phyloP scores from a whole-genome alignment of 768 basidiomycete species.

The Naematelia encephala region DNA sequence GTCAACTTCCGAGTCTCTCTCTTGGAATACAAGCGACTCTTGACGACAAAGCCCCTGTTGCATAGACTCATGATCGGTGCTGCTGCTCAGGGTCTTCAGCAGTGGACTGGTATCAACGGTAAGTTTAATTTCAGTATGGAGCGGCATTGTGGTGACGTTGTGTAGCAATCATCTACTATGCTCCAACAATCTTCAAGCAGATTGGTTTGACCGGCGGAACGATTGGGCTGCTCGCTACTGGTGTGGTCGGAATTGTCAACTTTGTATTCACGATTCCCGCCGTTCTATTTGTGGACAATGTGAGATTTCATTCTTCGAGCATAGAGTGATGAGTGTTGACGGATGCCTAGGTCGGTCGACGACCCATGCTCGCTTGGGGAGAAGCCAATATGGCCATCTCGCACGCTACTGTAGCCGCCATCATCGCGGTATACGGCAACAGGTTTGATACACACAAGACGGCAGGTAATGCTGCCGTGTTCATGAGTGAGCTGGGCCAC shows the following conservation, averaged over 20 bases:
- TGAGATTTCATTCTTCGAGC: conserved; percentile 10
- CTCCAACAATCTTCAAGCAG: conserved; percentile 62
- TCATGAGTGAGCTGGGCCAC: conserved; percentile 29
- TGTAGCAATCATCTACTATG: conserved; percentile 65
- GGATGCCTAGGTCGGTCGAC: conserved; percentile 57
- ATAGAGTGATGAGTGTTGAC: neutral
- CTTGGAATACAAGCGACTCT: conserved; percentile 62
- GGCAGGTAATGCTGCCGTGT: conserved; percentile 63
- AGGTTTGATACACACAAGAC: conserved; percentile 59
- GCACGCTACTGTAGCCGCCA: conserved; percentile 66
- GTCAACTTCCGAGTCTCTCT: conserved; percentile 62
- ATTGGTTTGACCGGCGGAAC: conserved; percentile 65
- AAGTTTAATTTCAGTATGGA: conserved; percentile 12
- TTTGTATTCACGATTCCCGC: conserved; percentile 74
- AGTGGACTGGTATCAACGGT: conserved; percentile 74
- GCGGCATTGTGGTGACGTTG: neutral
- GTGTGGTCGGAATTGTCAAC: conserved; percentile 75
- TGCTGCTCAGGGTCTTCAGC: conserved; percentile 74
- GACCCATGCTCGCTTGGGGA: conserved; percentile 56
- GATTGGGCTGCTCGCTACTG: conserved; percentile 60
- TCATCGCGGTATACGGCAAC: conserved; percentile 55
- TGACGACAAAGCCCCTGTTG: conserved; percentile 56
- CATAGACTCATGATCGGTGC: conserved; percentile 60
- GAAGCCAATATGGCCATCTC: conserved; percentile 51
- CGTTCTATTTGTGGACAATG: conserved; percentile 73